Evolutionary conservation across 1,284 basidiomycete genomes (phyloP), one percentile per base, ranked within the genome.

Genomic region (Mycosarcoma maydis): DNA sequence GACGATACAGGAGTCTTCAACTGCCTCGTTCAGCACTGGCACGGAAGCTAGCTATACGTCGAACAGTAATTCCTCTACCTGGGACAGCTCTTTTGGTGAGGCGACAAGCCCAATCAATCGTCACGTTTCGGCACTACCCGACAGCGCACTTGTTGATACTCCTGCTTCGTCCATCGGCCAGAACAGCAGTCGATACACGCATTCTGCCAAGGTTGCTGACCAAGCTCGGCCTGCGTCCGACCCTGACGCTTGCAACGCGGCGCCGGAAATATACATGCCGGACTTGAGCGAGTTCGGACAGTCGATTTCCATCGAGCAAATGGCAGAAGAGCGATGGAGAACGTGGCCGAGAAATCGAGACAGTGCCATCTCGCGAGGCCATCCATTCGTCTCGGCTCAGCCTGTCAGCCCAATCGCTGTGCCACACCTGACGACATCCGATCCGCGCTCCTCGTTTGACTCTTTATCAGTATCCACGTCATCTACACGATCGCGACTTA

Each of bases 231-330:
- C 3, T 20, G 9, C 39, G 37, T 33, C 29, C 44, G 49, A 43
- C 6, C 2, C 22, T 0, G 16, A 10, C 19, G 20, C 40, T 2
- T 11, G 27, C 14, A 26, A 19, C 1, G 43, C 43, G 10, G 54
- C 46, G 4, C 58, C 50, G 4, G 61, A 65, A 22, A 44, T 58
- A 1, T 36, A 34, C 33, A 59, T 60, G 51, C 32, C 46, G 22
- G 64, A 60, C n/a, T 60, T 67, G 20, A 66, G 62, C 56, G 64
- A 67, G 23, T 67, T 67, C 30, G 56, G 56, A 6, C 56, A 67
- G 30, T 59, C 56, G 6, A 48, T 67, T n/a, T 52, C 64, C 14
- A 67, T 67, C 19, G 56, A 67, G 41, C 47, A 59, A 2, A 67
- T 67, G 64, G 64, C 64, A 2, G 64, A 67, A 17, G 44, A 51